A percentile compares a stretch with the other conserved stretches of the same genome.
Evolutionary conservation across 2,329 filamentous ascomycete genomes (phyloP).

Genomic region (Dactylonectria estremocensis): DNA sequence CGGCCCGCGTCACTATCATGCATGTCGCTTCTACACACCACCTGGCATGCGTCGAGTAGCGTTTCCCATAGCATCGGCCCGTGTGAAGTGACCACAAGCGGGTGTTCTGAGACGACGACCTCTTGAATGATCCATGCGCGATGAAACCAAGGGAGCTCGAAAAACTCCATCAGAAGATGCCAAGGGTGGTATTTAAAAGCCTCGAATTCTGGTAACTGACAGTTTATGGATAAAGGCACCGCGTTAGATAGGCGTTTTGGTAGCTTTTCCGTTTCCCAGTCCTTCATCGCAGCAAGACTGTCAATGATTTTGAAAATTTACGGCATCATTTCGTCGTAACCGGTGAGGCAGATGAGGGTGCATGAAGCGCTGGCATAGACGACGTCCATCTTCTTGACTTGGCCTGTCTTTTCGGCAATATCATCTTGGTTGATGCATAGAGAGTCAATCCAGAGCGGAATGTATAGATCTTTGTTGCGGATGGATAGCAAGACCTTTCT

Average conservation of each 20-base stretch:
- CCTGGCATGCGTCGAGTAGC: background rate
- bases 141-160: constrained; percentile 24
- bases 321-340: background rate
- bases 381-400: background rate
- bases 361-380: background rate
- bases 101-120: constrained; percentile 8
- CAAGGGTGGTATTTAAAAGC: background rate
- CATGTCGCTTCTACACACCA: background rate
- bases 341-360: background rate
- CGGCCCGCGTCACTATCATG: background rate
- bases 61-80: background rate
- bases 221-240: background rate
- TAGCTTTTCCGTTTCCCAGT: background rate
- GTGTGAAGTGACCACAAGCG: background rate
- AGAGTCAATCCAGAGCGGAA: background rate
- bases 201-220: background rate
- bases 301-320: background rate
- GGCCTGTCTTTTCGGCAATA: background rate
- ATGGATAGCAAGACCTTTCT: background rate
- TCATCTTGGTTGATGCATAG: background rate
- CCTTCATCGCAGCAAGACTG: background rate
- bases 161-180: constrained; percentile 2
- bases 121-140: constrained; percentile 26
- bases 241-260: background rate
- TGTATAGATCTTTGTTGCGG: background rate